These are phyloP conservation scores for Tetracladium setigerum DNA, from an alignment of 495 filamentous ascomycete species.

Conservation along the genomic window DNA sequence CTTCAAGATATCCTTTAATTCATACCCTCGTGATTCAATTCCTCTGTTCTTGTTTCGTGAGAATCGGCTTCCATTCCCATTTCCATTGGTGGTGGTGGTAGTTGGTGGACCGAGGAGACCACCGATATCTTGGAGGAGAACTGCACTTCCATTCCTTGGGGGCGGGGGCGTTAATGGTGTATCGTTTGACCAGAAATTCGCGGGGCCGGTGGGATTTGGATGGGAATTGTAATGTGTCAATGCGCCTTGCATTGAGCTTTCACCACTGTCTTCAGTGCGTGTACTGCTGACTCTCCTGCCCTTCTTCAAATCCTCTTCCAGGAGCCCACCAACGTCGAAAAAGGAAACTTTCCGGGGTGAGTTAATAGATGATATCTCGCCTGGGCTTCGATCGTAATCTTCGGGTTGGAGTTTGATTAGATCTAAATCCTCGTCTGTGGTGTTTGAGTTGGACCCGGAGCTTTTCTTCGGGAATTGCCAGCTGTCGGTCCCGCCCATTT, in stretches of 20 bases:
- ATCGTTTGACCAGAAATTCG: no score
- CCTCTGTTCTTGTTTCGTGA: not conserved
- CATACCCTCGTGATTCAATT: no score
- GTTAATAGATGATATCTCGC: constrained; percentile 20
- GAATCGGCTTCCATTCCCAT: not conserved
- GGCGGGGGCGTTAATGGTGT: constrained; percentile 1
- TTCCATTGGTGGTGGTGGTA: no score
- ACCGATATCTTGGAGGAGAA: constrained; percentile 20
- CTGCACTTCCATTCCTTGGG: constrained; percentile 9
- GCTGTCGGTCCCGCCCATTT: not conserved
- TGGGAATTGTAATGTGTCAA: not conserved
- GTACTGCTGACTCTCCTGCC: constrained; percentile 5
- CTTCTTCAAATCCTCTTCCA: constrained; percentile 33
- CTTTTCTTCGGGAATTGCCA: constrained; percentile 14
- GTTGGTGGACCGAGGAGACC: constrained; percentile 16
- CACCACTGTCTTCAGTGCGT: constrained; percentile 15
- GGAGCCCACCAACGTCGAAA: constrained; percentile 63
- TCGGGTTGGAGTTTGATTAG: constrained; percentile 7
- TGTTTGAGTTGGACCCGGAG: not conserved
- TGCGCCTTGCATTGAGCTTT: constrained; percentile 7
- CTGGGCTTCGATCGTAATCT: not conserved
- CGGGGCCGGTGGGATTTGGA: constrained; percentile 5
- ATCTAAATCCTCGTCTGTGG: constrained; percentile 16
- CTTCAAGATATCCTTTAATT: no score
- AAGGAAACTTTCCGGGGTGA: constrained; percentile 51